Evolutionary conservation across 768 basidiomycete genomes (phyloP), one percentile per base, ranked within the genome.

Genomic region (Lactarius psammicola): DNA sequence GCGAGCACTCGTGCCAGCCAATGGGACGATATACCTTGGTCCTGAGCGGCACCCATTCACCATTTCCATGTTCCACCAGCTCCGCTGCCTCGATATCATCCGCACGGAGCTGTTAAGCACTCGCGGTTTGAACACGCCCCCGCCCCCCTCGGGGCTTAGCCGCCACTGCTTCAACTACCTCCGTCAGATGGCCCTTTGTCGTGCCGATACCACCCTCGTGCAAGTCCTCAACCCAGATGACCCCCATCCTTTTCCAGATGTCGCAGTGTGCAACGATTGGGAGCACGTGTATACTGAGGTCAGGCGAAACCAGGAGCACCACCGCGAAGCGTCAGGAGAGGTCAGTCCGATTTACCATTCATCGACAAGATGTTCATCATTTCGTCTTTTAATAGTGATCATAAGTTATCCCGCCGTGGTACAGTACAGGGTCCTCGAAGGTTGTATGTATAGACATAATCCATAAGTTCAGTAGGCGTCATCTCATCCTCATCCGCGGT

Each of bases 31-130:
- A 8, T 30, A 53, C 26, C 51, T 61, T 23, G 60, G 60, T 10
- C 23, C 40, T 18, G 46, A 33, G 6, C 61, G 5, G 13, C 49
- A 6, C 40, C 60, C 40, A 34, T 78, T 77, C 61, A 73, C 69
- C 36, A 68, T 71, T 34, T 74, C 78, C 34, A 78, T 82, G 71
- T 82, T 80, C 71, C 82, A 84, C 71, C 77, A 84, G 66, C 76
- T 84, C 15, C 83, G 83, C 65, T 84, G 83, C 61, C 26, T 62
- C 31, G 61, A 53, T 34, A 10, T 26, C 5, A 23, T 78, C 44
- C 78, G 78, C 31, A 30, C 34, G 31, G 49, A 55, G 26, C 61
- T n/a, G 72, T 69, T 11, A 72, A 73, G 51, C 11, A 38, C 46
- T n/a, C 13, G 73, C 57, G 70, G 68, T 36, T 72, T 72, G 51